Percentiles rank a stretch among this genome's conserved stretches.
phyloP scores from a whole-genome alignment of 2,329 filamentous ascomycete genomes.

The Niveomyces coronatus region DNA sequence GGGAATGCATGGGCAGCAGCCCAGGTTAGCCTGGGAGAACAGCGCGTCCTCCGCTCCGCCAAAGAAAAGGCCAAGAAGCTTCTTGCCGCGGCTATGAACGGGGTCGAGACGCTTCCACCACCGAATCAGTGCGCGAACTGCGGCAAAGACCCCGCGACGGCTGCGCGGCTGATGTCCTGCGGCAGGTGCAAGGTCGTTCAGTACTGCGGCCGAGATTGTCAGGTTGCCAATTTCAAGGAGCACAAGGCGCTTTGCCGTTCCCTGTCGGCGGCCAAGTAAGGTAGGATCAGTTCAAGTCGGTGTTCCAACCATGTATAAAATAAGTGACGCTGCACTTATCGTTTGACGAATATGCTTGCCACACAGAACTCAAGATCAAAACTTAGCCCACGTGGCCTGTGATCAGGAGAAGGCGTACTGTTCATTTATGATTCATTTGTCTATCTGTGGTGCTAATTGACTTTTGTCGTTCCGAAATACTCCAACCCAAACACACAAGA shows the following conservation, averaged over 20 bases:
- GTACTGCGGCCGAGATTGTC: constrained; percentile 22
- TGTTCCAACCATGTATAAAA: too few species aligned
- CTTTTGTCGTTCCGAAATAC: constrained; percentile 6
- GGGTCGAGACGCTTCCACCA: not conserved
- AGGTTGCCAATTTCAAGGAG: constrained; percentile 22
- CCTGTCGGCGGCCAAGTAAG: not conserved
- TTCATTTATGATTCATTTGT: not conserved
- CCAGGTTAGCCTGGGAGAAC: constrained; percentile 17
- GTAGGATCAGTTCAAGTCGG: too few species aligned
- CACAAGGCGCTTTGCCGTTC: constrained; percentile 19
- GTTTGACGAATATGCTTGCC: too few species aligned
- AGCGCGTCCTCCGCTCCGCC: constrained; percentile 23
- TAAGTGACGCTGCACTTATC: too few species aligned
- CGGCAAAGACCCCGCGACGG: constrained; percentile 16
- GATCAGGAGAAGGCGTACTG: too few species aligned
- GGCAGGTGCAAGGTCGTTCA: constrained; percentile 21
- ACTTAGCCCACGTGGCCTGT: too few species aligned
- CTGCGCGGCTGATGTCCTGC: constrained; percentile 20
- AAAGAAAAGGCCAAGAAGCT: constrained; percentile 22
- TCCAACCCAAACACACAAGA: constrained; percentile 1
- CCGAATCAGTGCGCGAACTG: constrained; percentile 18
- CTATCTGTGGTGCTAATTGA: constrained; percentile 7
- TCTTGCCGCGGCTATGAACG: constrained; percentile 10
- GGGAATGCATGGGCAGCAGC: constrained; percentile 26
- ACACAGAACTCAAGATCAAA: too few species aligned